Base-by-base conservation (phyloP, 202 grass and related monocot genomes). In the Tripidium arundinaceum region DNA sequence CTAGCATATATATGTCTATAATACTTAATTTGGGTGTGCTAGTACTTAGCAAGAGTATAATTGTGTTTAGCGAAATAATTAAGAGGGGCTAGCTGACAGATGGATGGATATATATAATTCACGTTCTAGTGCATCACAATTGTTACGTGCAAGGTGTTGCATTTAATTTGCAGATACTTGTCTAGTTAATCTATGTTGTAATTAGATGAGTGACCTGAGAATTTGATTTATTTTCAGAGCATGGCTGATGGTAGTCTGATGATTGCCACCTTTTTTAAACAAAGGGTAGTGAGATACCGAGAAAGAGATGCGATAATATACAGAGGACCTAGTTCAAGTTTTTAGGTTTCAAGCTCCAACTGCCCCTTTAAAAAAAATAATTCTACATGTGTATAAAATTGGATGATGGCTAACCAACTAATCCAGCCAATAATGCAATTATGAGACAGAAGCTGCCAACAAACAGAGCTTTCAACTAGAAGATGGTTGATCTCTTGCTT, bases 331-430 rank as follows among this genome's bases (percentile, higher is more conserved):
- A n/a, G n/a, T n/a, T n/a, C 68, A 71, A 37, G 40, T 31, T 73
- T 61, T 46, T 87, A 57, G 86, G 75, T 83, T 62, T 49, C 24
- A 72, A 63, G 60, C 46, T 74, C 39, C 39, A 84, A 70, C 74
- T 70, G 74, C 68, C 40, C 22, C 10, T 3, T n/a, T 52, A 15
- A 47, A 6, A 47, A 18, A 49, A 50, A n/a, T n/a, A n/a, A n/a
- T n/a, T n/a, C n/a, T n/a, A n/a, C n/a, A n/a, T n/a, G n/a, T n/a
- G n/a, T n/a, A n/a, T n/a, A n/a, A n/a, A n/a, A n/a, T n/a, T n/a
- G n/a, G n/a, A n/a, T n/a, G n/a, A n/a, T n/a, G n/a, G n/a, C n/a
- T n/a, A 55, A 68, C 26, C 18, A 28, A 83, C 4, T 55, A 41
- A 41, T 57, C 25, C n/a, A n/a, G n/a, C n/a, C n/a, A n/a, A n/a